Base-by-base conservation (phyloP, 2,329 filamentous ascomycete genomes). In the Fusarium humuli region DNA sequence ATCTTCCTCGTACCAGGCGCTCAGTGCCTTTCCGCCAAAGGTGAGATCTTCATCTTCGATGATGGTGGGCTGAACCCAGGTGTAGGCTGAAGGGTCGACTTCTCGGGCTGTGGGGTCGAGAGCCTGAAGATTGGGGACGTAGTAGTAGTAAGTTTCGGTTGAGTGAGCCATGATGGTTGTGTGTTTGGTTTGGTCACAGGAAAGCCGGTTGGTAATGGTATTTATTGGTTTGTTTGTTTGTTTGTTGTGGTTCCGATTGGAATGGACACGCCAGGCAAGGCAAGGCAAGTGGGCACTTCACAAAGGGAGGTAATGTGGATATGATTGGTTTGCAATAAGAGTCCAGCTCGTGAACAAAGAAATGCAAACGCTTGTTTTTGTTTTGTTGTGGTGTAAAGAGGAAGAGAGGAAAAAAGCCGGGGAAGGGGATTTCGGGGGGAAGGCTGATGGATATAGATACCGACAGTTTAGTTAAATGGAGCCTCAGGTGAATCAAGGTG, bases 11-110 rank as follows among this genome's bases (percentile, higher is more conserved):
- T 89, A 87, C 86, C 86, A 88, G 18, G 83, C 79, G 76, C 86
- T 86, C 44, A 89, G 77, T 41, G 86, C 82, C 82, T 89, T 89
- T 72, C 87, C 87, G 59, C 86, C 86, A 71, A 89, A 89, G 76
- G 83, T 88, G 40, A 89, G 80, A 69, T 89, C 87, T 60, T 88
- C 86, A 74, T 89, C 87, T 59, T 89, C 86, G 72, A 89, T 89
- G 65, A 86, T 80, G 50, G 85, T 88, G 34, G 85, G 83, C 57
- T 84, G 81, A 67, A 86, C 83, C 86, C 86, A 88, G 47, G 78
- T 66, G 63, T 79, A 77, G 44, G 78, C 74, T 57, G 70, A 62
- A 63, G 73, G 68, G 59, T 81, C 80, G 64, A 80, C 72, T 68
- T 81, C 78, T 46, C 73, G 65, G 12, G 78, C 75, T 44, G 77